Evolutionary conservation across 2,329 filamentous ascomycete genomes (phyloP).

Genomic region (Diaporthe vexans): DNA sequence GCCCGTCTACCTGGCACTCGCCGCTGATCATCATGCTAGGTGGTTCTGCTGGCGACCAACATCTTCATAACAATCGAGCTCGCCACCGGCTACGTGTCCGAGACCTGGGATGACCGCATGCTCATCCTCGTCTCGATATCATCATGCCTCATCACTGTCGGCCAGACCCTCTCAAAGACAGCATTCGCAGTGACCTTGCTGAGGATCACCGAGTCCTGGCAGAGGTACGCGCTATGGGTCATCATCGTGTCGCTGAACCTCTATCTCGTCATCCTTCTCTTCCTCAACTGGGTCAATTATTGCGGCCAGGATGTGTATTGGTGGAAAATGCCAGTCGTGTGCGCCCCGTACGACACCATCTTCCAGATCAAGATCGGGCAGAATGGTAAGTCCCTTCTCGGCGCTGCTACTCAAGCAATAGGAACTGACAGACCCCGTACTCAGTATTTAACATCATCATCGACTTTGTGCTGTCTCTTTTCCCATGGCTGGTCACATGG

Average conservation of each 20-base stretch:
- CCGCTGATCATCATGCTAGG: slow-evolving; percentile 46
- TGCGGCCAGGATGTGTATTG: slow-evolving; percentile 58
- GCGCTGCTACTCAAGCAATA: neutral
- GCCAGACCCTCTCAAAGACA: slow-evolving; percentile 54
- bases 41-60: slow-evolving; percentile 59
- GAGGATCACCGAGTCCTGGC: slow-evolving; percentile 59
- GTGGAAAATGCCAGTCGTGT: slow-evolving; percentile 60
- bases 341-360: slow-evolving; percentile 55
- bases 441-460: slow-evolving; percentile 67
- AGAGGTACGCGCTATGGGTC: slow-evolving; percentile 61
- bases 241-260: slow-evolving; percentile 63
- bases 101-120: slow-evolving; percentile 65
- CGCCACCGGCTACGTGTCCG: slow-evolving; percentile 62
- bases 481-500: slow-evolving; percentile 65
- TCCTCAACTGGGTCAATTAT: slow-evolving; percentile 64
- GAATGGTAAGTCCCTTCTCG: slow-evolving; percentile 55
- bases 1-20: neutral
- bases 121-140: slow-evolving; percentile 64
- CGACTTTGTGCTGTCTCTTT: slow-evolving; percentile 64
- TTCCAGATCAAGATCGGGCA: slow-evolving; percentile 64
- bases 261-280: slow-evolving; percentile 60
- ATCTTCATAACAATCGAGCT: slow-evolving; percentile 61
- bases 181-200: slow-evolving; percentile 55
- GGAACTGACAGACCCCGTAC: neutral
- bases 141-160: slow-evolving; percentile 54